Evolutionary conservation across 805 yeast species (phyloP), one percentile per base, ranked within the genome.

Genomic region (Torulaspora maleeae): DNA sequence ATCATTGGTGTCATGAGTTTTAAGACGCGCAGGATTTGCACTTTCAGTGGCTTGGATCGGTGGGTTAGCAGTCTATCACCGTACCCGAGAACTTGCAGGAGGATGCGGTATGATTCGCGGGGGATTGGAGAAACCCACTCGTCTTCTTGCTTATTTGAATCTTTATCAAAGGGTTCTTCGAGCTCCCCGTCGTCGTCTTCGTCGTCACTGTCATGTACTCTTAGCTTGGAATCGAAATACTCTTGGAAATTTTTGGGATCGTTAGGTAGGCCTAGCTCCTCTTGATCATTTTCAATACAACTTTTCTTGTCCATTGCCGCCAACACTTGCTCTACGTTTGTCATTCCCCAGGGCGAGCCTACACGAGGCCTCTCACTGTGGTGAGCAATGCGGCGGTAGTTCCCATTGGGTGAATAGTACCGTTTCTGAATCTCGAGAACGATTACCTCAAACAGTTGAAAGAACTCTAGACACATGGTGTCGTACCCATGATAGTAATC

Each of bases 401-500:
- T 27, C 28, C 37, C 54, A 36, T 49, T 59, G 12, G 52, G 59
- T 7, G 40, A 38, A 40, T 75, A 45, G 53, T 73, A 76, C 34
- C 59, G 43, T 15, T 64, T 60, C 27, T 63, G 60, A 29, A 80
- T 64, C 56, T 80, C 81, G 27, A 66, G 64, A 5, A 80, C 68
- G 4, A 86, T 63, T 20, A 79, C 81, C 43, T 76, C 76, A 56
- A 90, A 87, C 0, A 87, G 83, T 2, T 73, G 65, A 50, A 89
- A 85, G 48, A 87, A 82, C 1, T 87, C 86, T 47, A 82, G 82
- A 43, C 86, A 81, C 13, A 93, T 67, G 12, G 73, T 70, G 1
- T 80, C 69, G 61, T 91, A 91, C 0, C 91, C 95, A 65, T 90
- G 96, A 58, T 83, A 91, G 43, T 80, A 72, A 65, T 91, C 98